These are phyloP conservation scores for Phytophthora colocasiae DNA, from an alignment of 352 stramenopile genomes.

Conservation along the genomic window DNA sequence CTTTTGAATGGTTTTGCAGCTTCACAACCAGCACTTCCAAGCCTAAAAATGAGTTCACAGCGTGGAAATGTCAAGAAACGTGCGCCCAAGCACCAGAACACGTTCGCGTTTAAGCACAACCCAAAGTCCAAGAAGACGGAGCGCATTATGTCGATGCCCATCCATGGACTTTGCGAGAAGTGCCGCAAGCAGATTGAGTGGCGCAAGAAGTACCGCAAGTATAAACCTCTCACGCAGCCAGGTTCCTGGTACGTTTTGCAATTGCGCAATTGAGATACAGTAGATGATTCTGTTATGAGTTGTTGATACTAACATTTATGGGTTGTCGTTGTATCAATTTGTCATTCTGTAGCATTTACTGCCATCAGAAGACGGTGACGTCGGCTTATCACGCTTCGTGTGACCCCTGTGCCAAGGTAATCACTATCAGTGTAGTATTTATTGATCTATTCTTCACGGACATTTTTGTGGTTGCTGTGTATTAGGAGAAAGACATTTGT, in stretches of 20 bases:
- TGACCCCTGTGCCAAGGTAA: conserved; percentile 86
- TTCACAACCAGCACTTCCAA: too few relatives aligned
- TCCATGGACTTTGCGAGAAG: conserved; percentile 93
- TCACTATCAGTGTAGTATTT: not conserved
- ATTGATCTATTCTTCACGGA: conserved; percentile 5
- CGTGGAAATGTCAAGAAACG: conserved; percentile 88
- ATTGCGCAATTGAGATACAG: not conserved
- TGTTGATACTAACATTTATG: conserved; percentile 5
- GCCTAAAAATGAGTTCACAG: conserved; percentile 70
- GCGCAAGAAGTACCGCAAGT: conserved; percentile 99
- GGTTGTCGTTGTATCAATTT: conserved; percentile 3
- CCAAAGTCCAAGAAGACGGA: conserved; percentile 98
- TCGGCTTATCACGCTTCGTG: conserved; percentile 96
- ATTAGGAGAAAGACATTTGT: conserved; percentile 83
- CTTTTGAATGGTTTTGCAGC: conserved; percentile 27
- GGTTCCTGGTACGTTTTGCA: conserved; percentile 79
- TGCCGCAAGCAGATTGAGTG: conserved; percentile 98
- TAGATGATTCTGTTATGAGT: not conserved
- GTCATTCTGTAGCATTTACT: conserved; percentile 82
- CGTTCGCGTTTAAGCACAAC: conserved; percentile 99
- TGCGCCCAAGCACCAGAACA: conserved; percentile 97
- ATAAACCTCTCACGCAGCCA: conserved; percentile 96
- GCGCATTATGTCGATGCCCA: conserved; percentile 92
- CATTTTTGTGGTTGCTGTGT: not conserved
- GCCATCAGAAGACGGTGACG: conserved; percentile 91